Percentiles rank a stretch among this genome's conserved stretches.
These are phyloP conservation scores for Fagopyrum homotropicum DNA, from an alignment of 148 eudicot species.

Conservation along the genomic window DNA sequence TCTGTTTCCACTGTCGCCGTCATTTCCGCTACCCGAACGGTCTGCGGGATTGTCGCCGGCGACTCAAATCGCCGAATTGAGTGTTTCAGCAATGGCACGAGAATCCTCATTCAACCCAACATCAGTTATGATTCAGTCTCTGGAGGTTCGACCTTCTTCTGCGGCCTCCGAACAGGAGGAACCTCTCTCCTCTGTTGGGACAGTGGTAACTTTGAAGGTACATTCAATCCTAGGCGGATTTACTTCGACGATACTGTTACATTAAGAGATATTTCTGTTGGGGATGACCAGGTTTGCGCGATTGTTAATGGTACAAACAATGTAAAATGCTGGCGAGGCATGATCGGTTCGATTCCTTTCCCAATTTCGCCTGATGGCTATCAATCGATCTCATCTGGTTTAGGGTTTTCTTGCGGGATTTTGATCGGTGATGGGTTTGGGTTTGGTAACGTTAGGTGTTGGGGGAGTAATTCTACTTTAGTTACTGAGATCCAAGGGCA, in stretches of 20 bases:
- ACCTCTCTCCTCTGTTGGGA: slow-evolving; percentile 62
- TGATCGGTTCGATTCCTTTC: slow-evolving; percentile 15
- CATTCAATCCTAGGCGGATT: slow-evolving; percentile 45
- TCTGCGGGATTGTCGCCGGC: slow-evolving; percentile 63
- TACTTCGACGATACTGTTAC: slow-evolving; percentile 26
- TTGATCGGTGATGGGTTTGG: not conserved
- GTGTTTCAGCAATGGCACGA: slow-evolving; percentile 28
- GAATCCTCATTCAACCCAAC: slow-evolving; percentile 25
- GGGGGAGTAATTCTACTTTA: slow-evolving; percentile 42
- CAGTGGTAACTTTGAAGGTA: not conserved
- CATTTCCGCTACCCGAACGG: slow-evolving; percentile 32
- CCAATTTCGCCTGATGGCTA: slow-evolving; percentile 13
- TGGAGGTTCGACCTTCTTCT: slow-evolving; percentile 59
- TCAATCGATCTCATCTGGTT: slow-evolving; percentile 57
- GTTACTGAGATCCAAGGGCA: slow-evolving; percentile 33
- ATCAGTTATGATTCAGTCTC: slow-evolving; percentile 52
- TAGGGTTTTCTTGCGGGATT: slow-evolving; percentile 73
- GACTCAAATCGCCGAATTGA: slow-evolving; percentile 38
- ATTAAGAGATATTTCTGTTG: slow-evolving; percentile 40
- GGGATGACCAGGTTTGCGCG: slow-evolving; percentile 58
- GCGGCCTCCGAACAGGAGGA: slow-evolving; percentile 71
- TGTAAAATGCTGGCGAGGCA: slow-evolving; percentile 29
- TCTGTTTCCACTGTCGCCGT: slow-evolving; percentile 44
- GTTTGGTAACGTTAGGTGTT: slow-evolving; percentile 35
- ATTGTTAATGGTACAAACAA: slow-evolving; percentile 25